Evolutionary conservation across 768 basidiomycete genomes (phyloP).

Genomic region (Suillus placidus): DNA sequence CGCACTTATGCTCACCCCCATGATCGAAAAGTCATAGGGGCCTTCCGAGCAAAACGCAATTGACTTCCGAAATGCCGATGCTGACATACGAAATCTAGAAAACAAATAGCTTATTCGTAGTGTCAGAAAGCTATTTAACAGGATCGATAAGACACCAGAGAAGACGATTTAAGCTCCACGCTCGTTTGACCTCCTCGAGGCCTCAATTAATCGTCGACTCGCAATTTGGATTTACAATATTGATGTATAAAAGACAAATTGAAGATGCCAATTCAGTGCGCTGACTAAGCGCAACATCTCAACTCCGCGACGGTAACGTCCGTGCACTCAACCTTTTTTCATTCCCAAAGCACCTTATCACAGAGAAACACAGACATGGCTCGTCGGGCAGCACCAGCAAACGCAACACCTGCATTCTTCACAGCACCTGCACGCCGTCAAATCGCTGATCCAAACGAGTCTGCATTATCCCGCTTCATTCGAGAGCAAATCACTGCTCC

Average conservation of each 20-base stretch:
- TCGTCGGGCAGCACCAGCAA: slow-evolving; percentile 64
- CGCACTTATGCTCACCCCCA: background rate
- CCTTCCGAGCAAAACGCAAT: background rate
- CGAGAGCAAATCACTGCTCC: slow-evolving; percentile 71
- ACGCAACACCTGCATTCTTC: slow-evolving; percentile 53
- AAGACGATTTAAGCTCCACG: background rate
- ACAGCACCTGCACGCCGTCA: slow-evolving; percentile 43
- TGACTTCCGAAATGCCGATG: background rate
- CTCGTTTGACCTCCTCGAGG: background rate
- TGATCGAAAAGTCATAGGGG: slow-evolving; percentile 1
- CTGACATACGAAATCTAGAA: background rate
- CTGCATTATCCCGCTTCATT: slow-evolving; percentile 54
- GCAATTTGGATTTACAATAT: background rate
- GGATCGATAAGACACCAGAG: background rate
- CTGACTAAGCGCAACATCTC: slow-evolving; percentile 3
- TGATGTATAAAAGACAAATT: background rate
- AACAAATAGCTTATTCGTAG: slow-evolving; percentile 4
- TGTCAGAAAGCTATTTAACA: background rate
- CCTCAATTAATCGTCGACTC: background rate
- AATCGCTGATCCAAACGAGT: slow-evolving; percentile 61
- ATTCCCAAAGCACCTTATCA: background rate
- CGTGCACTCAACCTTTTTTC: background rate
- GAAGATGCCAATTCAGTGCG: background rate
- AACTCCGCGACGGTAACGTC: slow-evolving; percentile 9
- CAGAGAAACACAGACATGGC: slow-evolving; percentile 51